These are phyloP conservation scores for Saccharomyces jurei DNA, from an alignment of 805 yeast genomes.

Conservation along the genomic window DNA sequence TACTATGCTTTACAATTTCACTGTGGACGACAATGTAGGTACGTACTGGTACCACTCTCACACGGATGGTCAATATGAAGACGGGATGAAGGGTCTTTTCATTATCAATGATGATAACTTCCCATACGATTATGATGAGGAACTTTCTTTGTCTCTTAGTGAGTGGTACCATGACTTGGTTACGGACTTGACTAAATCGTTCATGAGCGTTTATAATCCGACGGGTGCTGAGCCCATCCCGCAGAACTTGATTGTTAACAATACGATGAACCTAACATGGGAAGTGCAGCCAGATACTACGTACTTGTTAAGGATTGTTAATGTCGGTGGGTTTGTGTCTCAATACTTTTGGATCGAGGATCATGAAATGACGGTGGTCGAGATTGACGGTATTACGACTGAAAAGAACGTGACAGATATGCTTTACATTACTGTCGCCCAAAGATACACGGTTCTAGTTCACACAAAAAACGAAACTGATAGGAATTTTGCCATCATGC, in stretches of 20 bases:
- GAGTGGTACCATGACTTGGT: conserved; percentile 81
- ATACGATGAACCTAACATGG: conserved; percentile 72
- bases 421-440: conserved; percentile 82
- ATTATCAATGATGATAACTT: conserved; percentile 61
- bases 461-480: conserved; percentile 59
- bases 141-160: conserved; percentile 53
- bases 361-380: conserved; percentile 79
- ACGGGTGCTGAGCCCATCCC: conserved; percentile 99
- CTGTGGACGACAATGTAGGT: conserved; percentile 75
- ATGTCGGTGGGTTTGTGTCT: conserved; percentile 86
- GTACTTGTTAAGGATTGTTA: conserved; percentile 70
- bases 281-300: conserved; percentile 76
- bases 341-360: conserved; percentile 85
- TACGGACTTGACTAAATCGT: conserved; percentile 41
- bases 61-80: conserved; percentile 82
- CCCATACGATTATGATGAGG: conserved; percentile 77
- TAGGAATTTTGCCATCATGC: conserved; percentile 74
- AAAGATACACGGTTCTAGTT: conserved; percentile 76
- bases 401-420: conserved; percentile 63
- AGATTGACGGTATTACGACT: conserved; percentile 84
- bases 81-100: conserved; percentile 79
- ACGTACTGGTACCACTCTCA: conserved; percentile 98
- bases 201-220: conserved; percentile 74
- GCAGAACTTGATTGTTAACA: conserved; percentile 67
- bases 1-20: conserved; percentile 75